Evolutionary conservation across 495 filamentous ascomycete species (phyloP).

Genomic region (Penicillium arizonense): DNA sequence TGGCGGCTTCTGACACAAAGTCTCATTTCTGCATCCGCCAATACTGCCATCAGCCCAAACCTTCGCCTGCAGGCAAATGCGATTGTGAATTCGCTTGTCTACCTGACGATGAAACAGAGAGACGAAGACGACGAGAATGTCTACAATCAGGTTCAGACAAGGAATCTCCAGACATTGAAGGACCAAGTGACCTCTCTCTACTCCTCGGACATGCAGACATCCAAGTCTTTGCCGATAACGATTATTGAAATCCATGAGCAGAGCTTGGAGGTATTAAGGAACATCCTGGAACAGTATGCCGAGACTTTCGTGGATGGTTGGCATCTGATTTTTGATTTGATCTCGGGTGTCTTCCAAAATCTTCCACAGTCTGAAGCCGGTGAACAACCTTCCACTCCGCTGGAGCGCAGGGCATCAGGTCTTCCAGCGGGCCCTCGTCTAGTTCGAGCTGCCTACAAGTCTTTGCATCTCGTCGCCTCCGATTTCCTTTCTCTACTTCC

Average conservation of each 20-base stretch:
- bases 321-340: constrained; percentile 80
- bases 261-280: constrained; percentile 75
- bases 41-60: constrained; percentile 48
- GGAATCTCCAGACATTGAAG: constrained; percentile 68
- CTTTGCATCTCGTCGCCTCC: constrained; percentile 87
- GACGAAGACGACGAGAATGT: constrained; percentile 25
- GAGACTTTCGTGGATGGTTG: constrained; percentile 80
- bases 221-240: constrained; percentile 39
- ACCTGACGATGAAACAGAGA: constrained; percentile 44
- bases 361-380: constrained; percentile 19
- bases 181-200: constrained; percentile 54
- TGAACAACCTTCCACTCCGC: constrained; percentile 12
- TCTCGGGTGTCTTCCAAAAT: constrained; percentile 74
- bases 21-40: constrained; percentile 64
- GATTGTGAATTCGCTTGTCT: constrained; percentile 70
- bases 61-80: constrained; percentile 72
- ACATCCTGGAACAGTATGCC: constrained; percentile 83
- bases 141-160: constrained; percentile 59
- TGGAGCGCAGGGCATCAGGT: constrained; percentile 25
- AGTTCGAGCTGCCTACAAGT: constrained; percentile 80
- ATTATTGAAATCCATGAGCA: constrained; percentile 82
- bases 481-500: constrained; percentile 86
- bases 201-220: constrained; percentile 19
- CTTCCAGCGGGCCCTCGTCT: constrained; percentile 66
- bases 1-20: constrained; percentile 73